Evolutionary conservation across 495 filamentous ascomycete species (phyloP).

Genomic region (Penicilliopsis zonata): DNA sequence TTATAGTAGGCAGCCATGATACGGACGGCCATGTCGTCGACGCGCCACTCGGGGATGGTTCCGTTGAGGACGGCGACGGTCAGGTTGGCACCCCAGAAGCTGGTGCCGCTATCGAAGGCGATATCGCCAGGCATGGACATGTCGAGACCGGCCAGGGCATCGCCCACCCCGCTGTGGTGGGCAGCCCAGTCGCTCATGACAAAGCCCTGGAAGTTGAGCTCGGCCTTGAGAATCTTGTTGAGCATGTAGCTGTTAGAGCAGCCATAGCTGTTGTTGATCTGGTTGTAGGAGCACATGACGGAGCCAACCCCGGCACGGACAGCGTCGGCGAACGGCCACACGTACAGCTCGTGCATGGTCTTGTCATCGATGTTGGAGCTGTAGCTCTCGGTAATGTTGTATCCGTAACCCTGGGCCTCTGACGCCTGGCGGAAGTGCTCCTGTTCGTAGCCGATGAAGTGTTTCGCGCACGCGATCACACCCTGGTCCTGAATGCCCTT

Average conservation of each 20-base stretch:
- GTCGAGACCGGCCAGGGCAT: conserved; percentile 76
- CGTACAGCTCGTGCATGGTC: conserved; percentile 89
- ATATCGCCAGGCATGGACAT: conserved; percentile 95
- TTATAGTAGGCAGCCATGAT: conserved; percentile 94
- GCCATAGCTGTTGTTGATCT: conserved; percentile 61
- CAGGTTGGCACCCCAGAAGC: conserved; percentile 81
- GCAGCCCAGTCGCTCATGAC: conserved; percentile 85
- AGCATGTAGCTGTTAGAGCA: conserved; percentile 61
- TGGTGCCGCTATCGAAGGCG: conserved; percentile 53
- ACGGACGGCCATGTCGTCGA: conserved; percentile 87
- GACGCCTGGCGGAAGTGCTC: conserved; percentile 73
- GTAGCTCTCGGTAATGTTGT: conserved; percentile 48
- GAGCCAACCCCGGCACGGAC: conserved; percentile 68
- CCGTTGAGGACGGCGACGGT: conserved; percentile 82
- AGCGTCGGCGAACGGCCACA: conserved; percentile 77
- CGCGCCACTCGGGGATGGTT: conserved; percentile 76
- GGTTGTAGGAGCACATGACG: conserved; percentile 92
- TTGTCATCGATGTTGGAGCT: conserved; percentile 87
- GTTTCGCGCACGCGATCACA: conserved; percentile 73
- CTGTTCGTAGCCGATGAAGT: conserved; percentile 61
- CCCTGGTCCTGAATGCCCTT: conserved; percentile 75
- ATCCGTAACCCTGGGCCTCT: conserved; percentile 52
- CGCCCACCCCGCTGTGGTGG: conserved; percentile 71
- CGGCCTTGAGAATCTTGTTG: conserved; percentile 79
- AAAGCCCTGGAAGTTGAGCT: conserved; percentile 92